Evolutionary conservation across 192 early-diverging fungal genomes (phyloP).

Genomic region (Entomortierella lignicola): DNA sequence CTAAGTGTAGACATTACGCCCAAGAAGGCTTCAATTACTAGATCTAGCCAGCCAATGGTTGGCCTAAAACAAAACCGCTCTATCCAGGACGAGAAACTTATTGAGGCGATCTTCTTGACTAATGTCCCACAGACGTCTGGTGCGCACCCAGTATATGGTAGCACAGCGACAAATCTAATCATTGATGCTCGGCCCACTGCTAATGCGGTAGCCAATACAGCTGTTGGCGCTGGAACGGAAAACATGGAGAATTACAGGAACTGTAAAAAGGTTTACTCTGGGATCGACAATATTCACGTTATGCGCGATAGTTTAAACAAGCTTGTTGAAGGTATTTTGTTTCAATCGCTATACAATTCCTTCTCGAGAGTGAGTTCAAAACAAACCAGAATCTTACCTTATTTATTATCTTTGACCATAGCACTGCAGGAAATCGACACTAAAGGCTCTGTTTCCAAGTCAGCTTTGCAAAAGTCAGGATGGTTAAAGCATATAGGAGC

Average conservation of each 20-base stretch:
- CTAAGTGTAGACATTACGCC: conserved; percentile 4
- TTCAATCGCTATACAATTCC: conserved; percentile 1
- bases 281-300: conserved; percentile 99
- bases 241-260: conserved; percentile 93
- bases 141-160: conserved; percentile 62
- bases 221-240: conserved; percentile 94
- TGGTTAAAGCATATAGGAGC: conserved; percentile 92
- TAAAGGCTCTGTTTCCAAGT: conserved; percentile 59
- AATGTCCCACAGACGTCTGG: conserved; percentile 57
- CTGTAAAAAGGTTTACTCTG: conserved; percentile 88
- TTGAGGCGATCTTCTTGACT: conserved; percentile 90
- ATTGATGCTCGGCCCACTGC: conserved; percentile 96
- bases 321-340: conserved; percentile 79
- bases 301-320: conserved; percentile 90
- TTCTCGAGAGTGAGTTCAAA: no score
- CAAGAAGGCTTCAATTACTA: conserved; percentile 84
- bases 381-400: not conserved
- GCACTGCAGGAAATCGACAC: conserved; percentile 65
- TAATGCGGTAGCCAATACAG: conserved; percentile 93
- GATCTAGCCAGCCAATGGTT: conserved; percentile 95
- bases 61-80: conserved; percentile 95
- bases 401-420: conserved; percentile 16
- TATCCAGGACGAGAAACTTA: conserved; percentile 96
- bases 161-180: conserved; percentile 79
- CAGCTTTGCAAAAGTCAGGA: conserved; percentile 73